A percentile compares a stretch with the other conserved stretches of the same genome.
These are phyloP conservation scores for Fusarium sp. DNA, from an alignment of 2,329 filamentous ascomycete species.

Conservation along the genomic window DNA sequence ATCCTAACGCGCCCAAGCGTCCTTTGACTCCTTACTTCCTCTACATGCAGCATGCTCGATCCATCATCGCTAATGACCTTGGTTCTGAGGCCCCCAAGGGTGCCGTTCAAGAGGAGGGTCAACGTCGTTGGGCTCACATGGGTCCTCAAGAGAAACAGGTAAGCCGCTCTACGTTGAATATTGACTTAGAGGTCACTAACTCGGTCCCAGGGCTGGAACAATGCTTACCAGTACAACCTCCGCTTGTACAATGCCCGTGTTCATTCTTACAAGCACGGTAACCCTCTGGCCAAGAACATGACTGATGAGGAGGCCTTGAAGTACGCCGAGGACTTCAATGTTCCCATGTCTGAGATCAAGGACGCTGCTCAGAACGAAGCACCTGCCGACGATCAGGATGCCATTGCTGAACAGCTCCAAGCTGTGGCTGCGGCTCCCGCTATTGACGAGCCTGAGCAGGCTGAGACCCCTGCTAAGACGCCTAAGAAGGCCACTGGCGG, in stretches of 20 bases:
- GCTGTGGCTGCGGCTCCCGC: constrained; percentile 51
- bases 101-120: constrained; percentile 88
- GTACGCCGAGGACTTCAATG: constrained; percentile 69
- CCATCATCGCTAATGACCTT: constrained; percentile 82
- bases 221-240: constrained; percentile 74
- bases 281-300: constrained; percentile 69
- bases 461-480: constrained; percentile 62
- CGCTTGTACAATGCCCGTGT: constrained; percentile 73
- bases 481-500: constrained; percentile 64
- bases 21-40: constrained; percentile 95
- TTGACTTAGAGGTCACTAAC: background rate
- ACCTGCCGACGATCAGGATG: constrained; percentile 61
- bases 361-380: constrained; percentile 49
- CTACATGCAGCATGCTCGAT: constrained; percentile 88
- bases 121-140: constrained; percentile 86
- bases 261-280: constrained; percentile 71
- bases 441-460: constrained; percentile 56
- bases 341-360: constrained; percentile 63
- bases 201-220: constrained; percentile 65
- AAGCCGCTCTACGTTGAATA: constrained; percentile 32
- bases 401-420: constrained; percentile 69
- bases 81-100: constrained; percentile 81
- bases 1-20: constrained; percentile 94
- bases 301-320: constrained; percentile 67
- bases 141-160: constrained; percentile 74